Evolutionary conservation across 805 yeast genomes (phyloP), one percentile per base, ranked within the genome.

Genomic region (Saccharomycopsis microspora): DNA sequence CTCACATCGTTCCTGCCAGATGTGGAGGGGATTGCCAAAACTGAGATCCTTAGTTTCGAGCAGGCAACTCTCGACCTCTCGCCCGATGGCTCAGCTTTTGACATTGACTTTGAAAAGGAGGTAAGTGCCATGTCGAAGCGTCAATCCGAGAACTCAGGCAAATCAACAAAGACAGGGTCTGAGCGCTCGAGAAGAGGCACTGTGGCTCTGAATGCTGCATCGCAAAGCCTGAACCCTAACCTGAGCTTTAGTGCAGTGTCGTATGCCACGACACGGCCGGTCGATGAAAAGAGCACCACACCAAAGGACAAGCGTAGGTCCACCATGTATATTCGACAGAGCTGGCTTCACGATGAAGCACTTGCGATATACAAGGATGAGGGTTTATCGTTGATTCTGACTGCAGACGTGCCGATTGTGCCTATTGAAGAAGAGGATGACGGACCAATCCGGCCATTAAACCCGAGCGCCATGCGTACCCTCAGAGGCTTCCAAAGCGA

Each of bases 311-410:
- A 47, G n/a, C 34, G 52, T 36, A 42, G 42, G 30, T 48, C 52
- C 29, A 48, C 48, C 37, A 45, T 49, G 11, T 48, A 46, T 42
- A 51, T 51, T 34, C 38, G 52, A 27, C 54, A 51, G 41, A 42
- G 48, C 32, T 51, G 54, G 54, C 41, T 51, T 34, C 48, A 51
- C 31, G 54, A 51, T 32, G 54, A 51, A 43, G 47, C 49, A 27
- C 42, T 49, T 39, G 53, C 50, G 5, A 43, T 49, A 27, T 37
- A 51, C 36, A 49, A 42, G 8, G 36, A 33, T 33, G 45, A 39
- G 32, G 45, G 31, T 27, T n/a, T 34, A 9, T n/a, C n/a, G 36
- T 9, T n/a, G 36, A 34, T n/a, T 34, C n/a, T n/a, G 10, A 9
- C 36, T n/a, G 8, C 36, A 9, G 36, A 34, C 36, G n/a, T 34